phyloP scores from a whole-genome alignment of 1,139 yeast genomes.

The Yamadazyma mexicana region DNA sequence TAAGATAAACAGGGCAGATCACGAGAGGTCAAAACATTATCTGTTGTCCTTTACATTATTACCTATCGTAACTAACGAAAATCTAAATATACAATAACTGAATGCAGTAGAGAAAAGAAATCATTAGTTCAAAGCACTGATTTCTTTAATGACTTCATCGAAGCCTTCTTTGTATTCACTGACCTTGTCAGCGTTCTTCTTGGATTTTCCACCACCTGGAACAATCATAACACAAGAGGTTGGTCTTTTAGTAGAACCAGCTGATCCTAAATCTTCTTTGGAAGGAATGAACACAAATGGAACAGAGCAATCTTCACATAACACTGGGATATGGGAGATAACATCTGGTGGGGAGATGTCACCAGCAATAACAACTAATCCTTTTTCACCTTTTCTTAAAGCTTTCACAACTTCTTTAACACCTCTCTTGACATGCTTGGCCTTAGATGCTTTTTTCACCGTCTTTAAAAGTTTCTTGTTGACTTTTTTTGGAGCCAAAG shows the following conservation, averaged over 20 bases:
- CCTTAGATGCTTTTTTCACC: conserved; percentile 95
- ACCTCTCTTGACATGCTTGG: conserved; percentile 97
- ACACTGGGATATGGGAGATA: conserved; percentile 93
- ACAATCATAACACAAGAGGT: conserved; percentile 97
- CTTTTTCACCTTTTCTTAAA: conserved; percentile 96
- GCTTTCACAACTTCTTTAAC: conserved; percentile 99
- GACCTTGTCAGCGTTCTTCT: conserved; percentile 73
- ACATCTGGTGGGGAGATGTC: conserved; percentile 98
- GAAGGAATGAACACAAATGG: conserved; percentile 94
- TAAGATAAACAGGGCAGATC: no score
- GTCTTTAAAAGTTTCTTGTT: conserved; percentile 95
- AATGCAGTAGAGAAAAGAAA: conserved; percentile 2
- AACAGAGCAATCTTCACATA: conserved; percentile 91
- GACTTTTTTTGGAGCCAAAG: conserved; percentile 92
- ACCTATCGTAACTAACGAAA: conserved; percentile 7
- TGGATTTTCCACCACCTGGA: conserved; percentile 91
- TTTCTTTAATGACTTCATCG: conserved; percentile 94
- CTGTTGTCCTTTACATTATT: no score
- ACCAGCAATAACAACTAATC: conserved; percentile 94
- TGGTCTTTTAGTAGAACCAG: conserved; percentile 99
- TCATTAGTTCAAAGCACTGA: conserved; percentile 37
- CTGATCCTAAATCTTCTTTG: conserved; percentile 96
- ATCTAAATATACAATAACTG: conserved; percentile 8
- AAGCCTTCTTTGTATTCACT: conserved; percentile 90
- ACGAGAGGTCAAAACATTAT: no score